Conservation (phyloP, 257 asterid species). For the Penstemon davidsonii region DNA sequence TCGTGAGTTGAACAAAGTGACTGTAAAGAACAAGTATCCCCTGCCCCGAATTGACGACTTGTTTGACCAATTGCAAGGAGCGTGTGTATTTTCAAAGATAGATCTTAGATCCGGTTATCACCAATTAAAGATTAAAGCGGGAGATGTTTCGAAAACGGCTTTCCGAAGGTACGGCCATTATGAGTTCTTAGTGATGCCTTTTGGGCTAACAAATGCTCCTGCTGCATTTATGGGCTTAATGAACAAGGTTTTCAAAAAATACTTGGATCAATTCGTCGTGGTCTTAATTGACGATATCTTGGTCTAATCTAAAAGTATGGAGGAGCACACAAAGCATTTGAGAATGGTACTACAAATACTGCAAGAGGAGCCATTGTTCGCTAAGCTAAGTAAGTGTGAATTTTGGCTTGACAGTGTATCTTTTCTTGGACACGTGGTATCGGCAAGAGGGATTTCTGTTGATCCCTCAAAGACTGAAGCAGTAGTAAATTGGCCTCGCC, state of each 20-base stretch:
- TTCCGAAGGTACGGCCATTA: too few relatives aligned
- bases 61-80: neutral
- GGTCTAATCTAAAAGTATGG: neutral
- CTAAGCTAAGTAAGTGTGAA: neutral
- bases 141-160: too few relatives aligned
- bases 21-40: neutral
- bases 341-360: neutral
- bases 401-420: neutral
- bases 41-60: neutral
- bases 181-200: too few relatives aligned
- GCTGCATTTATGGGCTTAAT: neutral
- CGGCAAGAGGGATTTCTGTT: neutral
- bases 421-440: neutral
- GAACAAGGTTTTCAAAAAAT: neutral
- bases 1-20: slow-evolving; percentile 1
- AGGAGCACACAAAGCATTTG: neutral
- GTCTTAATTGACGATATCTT: slow-evolving; percentile 1
- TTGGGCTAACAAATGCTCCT: neutral
- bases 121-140: too few relatives aligned
- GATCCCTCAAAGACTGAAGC: neutral
- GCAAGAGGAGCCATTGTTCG: neutral
- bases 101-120: too few relatives aligned
- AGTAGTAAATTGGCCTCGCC: neutral
- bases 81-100: too few relatives aligned
- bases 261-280: neutral